phyloP scores from a whole-genome alignment of 1,139 yeast genomes.

The Yamadazyma dushanensis region DNA sequence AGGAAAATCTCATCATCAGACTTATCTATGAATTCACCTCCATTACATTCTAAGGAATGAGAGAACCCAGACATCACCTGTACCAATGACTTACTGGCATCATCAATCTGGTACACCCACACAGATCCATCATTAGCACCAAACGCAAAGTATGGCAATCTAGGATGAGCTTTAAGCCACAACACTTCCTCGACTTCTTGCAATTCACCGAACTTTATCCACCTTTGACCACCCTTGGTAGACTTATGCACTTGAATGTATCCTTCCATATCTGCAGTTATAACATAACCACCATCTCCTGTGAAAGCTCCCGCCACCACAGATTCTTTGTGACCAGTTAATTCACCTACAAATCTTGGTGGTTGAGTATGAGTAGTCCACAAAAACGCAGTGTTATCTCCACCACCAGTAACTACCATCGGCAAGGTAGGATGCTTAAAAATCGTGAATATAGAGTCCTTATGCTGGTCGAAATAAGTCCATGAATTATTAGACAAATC shows the following conservation, averaged over 20 bases:
- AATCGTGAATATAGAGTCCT: constrained; percentile 78
- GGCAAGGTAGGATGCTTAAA: constrained; percentile 82
- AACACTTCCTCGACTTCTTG: constrained; percentile 80
- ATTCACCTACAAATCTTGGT: constrained; percentile 72
- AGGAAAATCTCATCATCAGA: constrained; percentile 64
- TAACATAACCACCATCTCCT: constrained; percentile 71
- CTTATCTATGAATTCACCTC: constrained; percentile 69
- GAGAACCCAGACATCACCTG: constrained; percentile 80
- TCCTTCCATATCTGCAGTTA: constrained; percentile 96
- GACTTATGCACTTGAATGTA: constrained; percentile 73
- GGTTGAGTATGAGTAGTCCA: constrained; percentile 92
- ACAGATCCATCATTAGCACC: constrained; percentile 94
- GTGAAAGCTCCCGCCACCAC: constrained; percentile 85
- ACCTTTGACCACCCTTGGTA: constrained; percentile 72
- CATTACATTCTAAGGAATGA: constrained; percentile 77
- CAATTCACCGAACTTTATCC: constrained; percentile 70
- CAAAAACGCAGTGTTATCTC: constrained; percentile 83
- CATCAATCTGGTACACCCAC: constrained; percentile 84
- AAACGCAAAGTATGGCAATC: constrained; percentile 77
- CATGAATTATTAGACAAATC: constrained; percentile 89
- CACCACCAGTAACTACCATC: constrained; percentile 78
- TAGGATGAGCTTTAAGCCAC: constrained; percentile 82
- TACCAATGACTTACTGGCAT: constrained; percentile 50
- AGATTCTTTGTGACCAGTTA: constrained; percentile 82
- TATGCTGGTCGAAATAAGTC: constrained; percentile 84